Conservation (phyloP, 225 moss, liverwort and hornwort genomes). For the Physcomitrium patens region DNA sequence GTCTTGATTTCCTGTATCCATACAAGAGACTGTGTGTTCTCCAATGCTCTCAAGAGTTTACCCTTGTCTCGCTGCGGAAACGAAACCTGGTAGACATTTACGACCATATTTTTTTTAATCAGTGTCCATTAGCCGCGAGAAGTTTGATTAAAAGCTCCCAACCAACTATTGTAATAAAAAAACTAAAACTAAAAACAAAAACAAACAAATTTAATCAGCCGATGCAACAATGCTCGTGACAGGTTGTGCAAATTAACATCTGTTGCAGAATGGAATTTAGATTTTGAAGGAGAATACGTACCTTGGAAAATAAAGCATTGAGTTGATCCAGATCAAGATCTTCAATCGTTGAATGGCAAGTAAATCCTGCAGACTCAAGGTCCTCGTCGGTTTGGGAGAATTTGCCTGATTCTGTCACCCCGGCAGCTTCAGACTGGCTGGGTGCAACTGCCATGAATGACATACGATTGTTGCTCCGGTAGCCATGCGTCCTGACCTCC, state of each 20-base stretch:
- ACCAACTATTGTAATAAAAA: no score
- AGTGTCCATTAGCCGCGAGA: no score
- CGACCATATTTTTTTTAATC: no score
- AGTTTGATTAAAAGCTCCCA: no score
- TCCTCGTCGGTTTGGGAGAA: conserved; percentile 76
- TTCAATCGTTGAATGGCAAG: conserved; percentile 58
- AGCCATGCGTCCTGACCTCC: conserved; percentile 40
- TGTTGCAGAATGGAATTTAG: no score
- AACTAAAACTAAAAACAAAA: no score
- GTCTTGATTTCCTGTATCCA: conserved; percentile 73
- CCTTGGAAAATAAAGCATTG: conserved; percentile 82
- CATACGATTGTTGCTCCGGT: conserved; percentile 22
- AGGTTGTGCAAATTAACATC: no score
- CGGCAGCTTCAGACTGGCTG: conserved; percentile 60
- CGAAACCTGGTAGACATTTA: conserved; percentile 48
- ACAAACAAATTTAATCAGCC: no score
- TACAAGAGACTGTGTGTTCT: conserved; percentile 78
- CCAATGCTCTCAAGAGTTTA: conserved; percentile 67
- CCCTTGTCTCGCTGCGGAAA: conserved; percentile 80
- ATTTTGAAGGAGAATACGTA: conserved; percentile 4
- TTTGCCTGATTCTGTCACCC: conserved; percentile 79
- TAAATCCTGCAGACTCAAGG: conserved; percentile 68
- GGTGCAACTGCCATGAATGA: conserved; percentile 49
- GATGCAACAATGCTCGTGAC: no score
- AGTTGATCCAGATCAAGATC: conserved; percentile 79